Evolutionary conservation across 163 green algal species (phyloP).

Genomic region (Scenedesmus sp.): DNA sequence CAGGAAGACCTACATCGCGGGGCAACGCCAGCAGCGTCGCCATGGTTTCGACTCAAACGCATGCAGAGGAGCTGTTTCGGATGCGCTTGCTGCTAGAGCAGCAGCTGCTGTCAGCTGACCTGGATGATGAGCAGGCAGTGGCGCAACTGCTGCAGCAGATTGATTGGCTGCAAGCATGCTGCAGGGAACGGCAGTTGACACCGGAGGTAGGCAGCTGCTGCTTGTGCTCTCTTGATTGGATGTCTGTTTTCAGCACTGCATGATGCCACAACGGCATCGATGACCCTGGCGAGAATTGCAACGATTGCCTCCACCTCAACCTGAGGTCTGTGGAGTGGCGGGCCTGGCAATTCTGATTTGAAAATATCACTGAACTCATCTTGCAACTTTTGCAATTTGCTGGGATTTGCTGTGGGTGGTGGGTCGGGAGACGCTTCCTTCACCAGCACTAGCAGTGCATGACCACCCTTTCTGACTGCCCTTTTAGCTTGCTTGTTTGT

Average conservation of each 20-base stretch:
- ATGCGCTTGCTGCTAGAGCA: conserved; percentile 23
- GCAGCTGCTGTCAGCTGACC: neutral
- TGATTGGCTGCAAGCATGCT: conserved; percentile 25
- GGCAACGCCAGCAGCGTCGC: neutral
- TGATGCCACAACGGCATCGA: neutral
- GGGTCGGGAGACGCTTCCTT: no score
- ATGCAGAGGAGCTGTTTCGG: neutral
- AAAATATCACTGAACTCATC: no score
- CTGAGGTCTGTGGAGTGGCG: no score
- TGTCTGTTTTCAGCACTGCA: neutral
- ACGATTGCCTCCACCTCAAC: no score
- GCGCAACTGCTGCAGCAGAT: neutral
- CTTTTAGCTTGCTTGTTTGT: no score
- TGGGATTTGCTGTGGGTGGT: no score
- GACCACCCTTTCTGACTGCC: no score
- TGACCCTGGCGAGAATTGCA: neutral
- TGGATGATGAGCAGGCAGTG: neutral
- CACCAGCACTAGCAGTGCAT: no score
- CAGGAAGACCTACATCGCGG: neutral
- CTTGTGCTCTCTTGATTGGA: neutral
- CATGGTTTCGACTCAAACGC: neutral
- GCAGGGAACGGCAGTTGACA: neutral
- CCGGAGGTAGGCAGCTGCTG: neutral
- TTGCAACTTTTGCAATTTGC: no score
- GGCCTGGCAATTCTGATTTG: no score